These are phyloP conservation scores for Neoarthrinium moseri DNA, from an alignment of 2,329 filamentous ascomycete genomes.

Conservation along the genomic window DNA sequence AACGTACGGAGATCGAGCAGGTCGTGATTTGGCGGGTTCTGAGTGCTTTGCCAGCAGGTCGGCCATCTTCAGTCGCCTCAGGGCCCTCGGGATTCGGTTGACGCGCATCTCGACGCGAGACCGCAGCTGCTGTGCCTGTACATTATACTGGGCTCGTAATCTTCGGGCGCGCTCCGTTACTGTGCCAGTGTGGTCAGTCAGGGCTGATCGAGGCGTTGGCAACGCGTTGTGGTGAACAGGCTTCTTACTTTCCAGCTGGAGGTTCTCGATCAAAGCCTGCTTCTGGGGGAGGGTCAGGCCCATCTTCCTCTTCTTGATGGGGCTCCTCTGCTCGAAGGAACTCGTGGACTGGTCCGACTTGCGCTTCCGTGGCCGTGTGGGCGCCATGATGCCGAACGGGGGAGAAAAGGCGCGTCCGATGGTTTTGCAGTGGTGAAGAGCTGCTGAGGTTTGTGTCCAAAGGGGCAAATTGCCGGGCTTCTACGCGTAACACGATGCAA, in stretches of 20 bases:
- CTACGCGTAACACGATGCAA: too few relatives aligned
- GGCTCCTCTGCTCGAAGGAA: constrained; percentile 45
- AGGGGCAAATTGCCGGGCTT: too few relatives aligned
- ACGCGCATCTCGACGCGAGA: constrained; percentile 89
- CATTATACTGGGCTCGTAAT: constrained; percentile 82
- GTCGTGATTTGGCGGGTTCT: constrained; percentile 39
- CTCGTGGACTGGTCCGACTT: constrained; percentile 38
- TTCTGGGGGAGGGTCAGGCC: constrained; percentile 72
- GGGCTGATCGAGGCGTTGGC: constrained; percentile 24
- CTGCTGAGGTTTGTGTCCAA: too few relatives aligned
- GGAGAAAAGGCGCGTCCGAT: too few relatives aligned
- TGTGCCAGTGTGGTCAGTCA: constrained; percentile 14
- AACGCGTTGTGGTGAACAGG: too few relatives aligned
- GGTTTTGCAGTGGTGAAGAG: too few relatives aligned
- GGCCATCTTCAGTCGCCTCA: constrained; percentile 79
- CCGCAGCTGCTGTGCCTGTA: constrained; percentile 82
- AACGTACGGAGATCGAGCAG: constrained; percentile 23
- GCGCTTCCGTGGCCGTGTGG: constrained; percentile 43
- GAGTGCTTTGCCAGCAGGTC: constrained; percentile 63
- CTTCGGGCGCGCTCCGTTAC: constrained; percentile 59
- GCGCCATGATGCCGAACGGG: constrained; percentile 47
- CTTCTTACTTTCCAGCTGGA: constrained; percentile 89
- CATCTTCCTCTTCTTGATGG: constrained; percentile 59
- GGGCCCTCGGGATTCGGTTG: constrained; percentile 80
- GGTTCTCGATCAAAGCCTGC: constrained; percentile 82